Conservation (phyloP, 2,329 filamentous ascomycete genomes). For the Torrubiellomyces zombiae region DNA sequence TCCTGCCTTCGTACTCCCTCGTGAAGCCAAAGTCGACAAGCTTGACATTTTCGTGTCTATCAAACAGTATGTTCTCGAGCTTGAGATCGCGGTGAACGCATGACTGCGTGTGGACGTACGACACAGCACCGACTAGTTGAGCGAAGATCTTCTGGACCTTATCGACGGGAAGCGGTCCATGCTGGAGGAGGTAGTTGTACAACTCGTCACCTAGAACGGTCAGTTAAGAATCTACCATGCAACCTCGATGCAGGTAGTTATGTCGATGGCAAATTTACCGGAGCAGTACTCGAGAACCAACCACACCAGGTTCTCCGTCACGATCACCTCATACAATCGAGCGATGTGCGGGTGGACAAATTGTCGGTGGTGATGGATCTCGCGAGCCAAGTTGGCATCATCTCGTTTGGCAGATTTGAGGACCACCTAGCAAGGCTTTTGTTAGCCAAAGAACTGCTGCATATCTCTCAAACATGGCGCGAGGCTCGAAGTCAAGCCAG, state of each 20-base stretch:
- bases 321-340: conserved; percentile 91
- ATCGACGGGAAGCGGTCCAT: conserved; percentile 66
- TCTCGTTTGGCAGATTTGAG: conserved; percentile 96
- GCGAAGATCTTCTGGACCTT: conserved; percentile 95
- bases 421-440: too few species aligned
- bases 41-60: conserved; percentile 96
- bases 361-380: conserved; percentile 97
- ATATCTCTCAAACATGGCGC: conserved; percentile 1
- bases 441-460: conserved; percentile 2
- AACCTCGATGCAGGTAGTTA: too few species aligned
- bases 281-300: conserved; percentile 92
- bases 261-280: conserved; percentile 34
- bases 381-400: conserved; percentile 85
- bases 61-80: conserved; percentile 75
- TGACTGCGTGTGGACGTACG: conserved; percentile 85
- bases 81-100: conserved; percentile 96
- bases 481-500: conserved; percentile 7
- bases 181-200: conserved; percentile 83
- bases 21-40: conserved; percentile 97
- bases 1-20: conserved; percentile 86
- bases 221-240: too few species aligned
- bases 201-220: conserved; percentile 93
- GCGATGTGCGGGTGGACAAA: conserved; percentile 97
- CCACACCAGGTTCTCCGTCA: conserved; percentile 91
- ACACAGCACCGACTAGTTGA: conserved; percentile 85